Percentiles rank a stretch among this genome's conserved stretches.
Evolutionary conservation across 2,329 filamentous ascomycete species (phyloP).

Genomic region (Alternaria arborescens): DNA sequence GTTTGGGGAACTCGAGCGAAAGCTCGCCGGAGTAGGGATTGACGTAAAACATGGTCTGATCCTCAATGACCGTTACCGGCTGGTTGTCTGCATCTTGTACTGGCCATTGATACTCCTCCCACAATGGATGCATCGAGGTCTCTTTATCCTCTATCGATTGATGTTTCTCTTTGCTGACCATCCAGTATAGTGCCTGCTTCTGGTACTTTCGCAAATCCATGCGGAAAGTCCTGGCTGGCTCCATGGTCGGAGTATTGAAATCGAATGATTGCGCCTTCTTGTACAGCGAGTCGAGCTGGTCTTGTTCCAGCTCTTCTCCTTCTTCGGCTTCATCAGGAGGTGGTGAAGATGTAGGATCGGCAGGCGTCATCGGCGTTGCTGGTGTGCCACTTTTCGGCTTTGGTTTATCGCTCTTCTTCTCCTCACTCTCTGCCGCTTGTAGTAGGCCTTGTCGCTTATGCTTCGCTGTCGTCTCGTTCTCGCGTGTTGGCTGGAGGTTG

Average conservation of each 20-base stretch:
- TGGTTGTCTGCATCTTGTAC: constrained; percentile 85
- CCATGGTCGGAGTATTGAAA: constrained; percentile 86
- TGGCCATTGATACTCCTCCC: constrained; percentile 96
- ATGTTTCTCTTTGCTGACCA: constrained; percentile 91
- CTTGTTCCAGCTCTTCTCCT: constrained; percentile 89
- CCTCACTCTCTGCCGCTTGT: constrained; percentile 85
- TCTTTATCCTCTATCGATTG: constrained; percentile 72
- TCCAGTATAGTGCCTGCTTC: constrained; percentile 95
- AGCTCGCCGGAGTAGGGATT: constrained; percentile 97
- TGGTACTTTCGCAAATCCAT: constrained; percentile 91
- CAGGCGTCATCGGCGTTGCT: constrained; percentile 39
- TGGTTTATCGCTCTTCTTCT: constrained; percentile 66
- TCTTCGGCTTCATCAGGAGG: constrained; percentile 75
- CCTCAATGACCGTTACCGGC: constrained; percentile 70
- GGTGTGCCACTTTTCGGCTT: constrained; percentile 58
- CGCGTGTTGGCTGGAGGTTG: constrained; percentile 76
- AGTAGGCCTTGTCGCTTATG: constrained; percentile 85
- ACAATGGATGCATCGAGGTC: constrained; percentile 91
- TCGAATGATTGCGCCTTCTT: constrained; percentile 97
- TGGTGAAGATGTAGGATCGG: constrained; percentile 62
- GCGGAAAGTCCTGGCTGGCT: constrained; percentile 81
- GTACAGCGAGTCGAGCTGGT: constrained; percentile 92
- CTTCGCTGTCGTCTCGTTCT: constrained; percentile 77
- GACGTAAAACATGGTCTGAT: constrained; percentile 83
- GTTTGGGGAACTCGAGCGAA: constrained; percentile 87